phyloP scores from a whole-genome alignment of 352 stramenopile species.

The Globisporangium carolinianum region DNA sequence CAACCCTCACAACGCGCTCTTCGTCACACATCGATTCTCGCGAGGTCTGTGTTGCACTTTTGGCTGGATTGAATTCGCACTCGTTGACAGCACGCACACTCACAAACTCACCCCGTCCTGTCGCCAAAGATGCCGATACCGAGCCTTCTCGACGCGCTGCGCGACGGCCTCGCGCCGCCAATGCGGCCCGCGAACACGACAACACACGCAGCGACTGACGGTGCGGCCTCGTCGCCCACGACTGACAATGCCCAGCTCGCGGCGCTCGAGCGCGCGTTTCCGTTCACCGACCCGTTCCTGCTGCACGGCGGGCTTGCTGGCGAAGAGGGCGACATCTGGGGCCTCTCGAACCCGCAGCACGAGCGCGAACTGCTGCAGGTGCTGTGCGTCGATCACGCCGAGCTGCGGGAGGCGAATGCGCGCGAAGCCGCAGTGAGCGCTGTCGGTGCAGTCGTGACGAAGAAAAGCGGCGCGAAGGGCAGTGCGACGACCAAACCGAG shows the following conservation, averaged over 20 bases:
- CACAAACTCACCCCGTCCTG: too few species aligned
- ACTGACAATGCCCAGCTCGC: neutral
- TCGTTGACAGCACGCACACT: too few species aligned
- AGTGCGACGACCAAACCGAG: slow-evolving; percentile 17
- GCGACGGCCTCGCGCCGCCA: slow-evolving; percentile 13
- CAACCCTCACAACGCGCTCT: too few species aligned
- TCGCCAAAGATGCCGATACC: neutral
- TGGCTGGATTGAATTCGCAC: too few species aligned
- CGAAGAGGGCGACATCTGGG: slow-evolving; percentile 17
- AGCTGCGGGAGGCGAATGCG: slow-evolving; percentile 40
- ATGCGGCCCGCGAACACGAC: neutral
- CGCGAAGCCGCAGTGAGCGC: slow-evolving; percentile 38
- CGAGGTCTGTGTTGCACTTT: too few species aligned
- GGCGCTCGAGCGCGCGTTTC: slow-evolving; percentile 10
- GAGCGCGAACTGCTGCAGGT: slow-evolving; percentile 32
- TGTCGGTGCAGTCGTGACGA: slow-evolving; percentile 51
- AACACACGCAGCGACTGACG: slow-evolving; percentile 4
- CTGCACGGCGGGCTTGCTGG: slow-evolving; percentile 14
- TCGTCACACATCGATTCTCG: too few species aligned
- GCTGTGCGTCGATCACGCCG: slow-evolving; percentile 50
- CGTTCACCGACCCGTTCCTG: slow-evolving; percentile 35
- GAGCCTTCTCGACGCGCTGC: slow-evolving; percentile 24
- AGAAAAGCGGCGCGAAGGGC: slow-evolving; percentile 12
- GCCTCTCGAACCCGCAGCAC: slow-evolving; percentile 19
- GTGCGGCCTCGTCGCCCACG: neutral